Evolutionary conservation across 2,329 filamentous ascomycete species (phyloP), one percentile per base, ranked within the genome.

Genomic region (Cylindrodendrum hubeiense): DNA sequence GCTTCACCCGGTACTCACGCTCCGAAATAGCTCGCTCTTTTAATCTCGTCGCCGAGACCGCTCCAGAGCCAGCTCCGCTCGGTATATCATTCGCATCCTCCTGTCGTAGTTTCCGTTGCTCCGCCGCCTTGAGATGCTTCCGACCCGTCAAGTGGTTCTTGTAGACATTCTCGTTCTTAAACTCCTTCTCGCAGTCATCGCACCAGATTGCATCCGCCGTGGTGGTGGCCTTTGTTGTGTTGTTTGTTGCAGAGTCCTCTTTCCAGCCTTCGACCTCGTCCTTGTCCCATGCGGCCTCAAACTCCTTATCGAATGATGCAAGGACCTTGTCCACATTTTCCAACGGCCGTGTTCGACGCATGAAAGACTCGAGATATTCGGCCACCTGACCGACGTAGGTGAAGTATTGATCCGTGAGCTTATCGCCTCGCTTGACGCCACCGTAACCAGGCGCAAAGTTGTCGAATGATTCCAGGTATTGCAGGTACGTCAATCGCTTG

Each of bases 131-230:
- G 78, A 95, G 89, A 78, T 99, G 96, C 78, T 98, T 99, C 81
- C 97, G 95, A 44, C 95, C 95, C 0, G 84, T 91, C 66, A 99
- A 81, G 78, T 99, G 96, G 39, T 89, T 90, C 74, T 94, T 95
- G 84, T 97, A 97, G 51, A 98, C 94, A 67, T 97, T 97, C 70
- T 96, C 90, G 75, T 98, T 98, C 75, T 93, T 94, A 82, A 98
- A 99, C 65, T 95, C 93, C 81, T 95, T 98, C 76, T 96, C 92
- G 78, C 96, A 99, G 67, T 95, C 94, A 6, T 91, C 86, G 75
- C 96, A 99, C 92, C 93, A 98, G 17, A 94, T 87, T 0, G 92
- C 93, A 56, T 94, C 91, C 1, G 74, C 84, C 75, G 76, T 75
- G 60, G 79, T 82, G 9, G 74, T 60, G 28, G 73, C 68, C 22